Evolutionary conservation across 805 yeast species (phyloP).

Genomic region (Pichia cabralensis): DNA sequence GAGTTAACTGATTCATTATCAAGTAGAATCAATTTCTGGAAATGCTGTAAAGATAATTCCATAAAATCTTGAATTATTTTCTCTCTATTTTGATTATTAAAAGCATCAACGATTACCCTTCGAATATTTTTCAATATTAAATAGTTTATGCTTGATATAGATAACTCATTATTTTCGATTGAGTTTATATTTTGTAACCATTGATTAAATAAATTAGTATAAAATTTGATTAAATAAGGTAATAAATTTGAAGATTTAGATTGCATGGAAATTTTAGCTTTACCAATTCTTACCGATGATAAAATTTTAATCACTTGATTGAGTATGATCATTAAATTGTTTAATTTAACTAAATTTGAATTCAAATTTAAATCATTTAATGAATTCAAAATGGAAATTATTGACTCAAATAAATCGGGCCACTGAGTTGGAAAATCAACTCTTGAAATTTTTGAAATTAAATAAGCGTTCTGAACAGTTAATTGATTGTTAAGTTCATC

Average conservation of each 20-base stretch:
- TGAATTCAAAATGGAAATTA: constrained; percentile 36
- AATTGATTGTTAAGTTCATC: constrained; percentile 68
- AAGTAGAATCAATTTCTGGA: constrained; percentile 43
- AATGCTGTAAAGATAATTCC: constrained; percentile 44
- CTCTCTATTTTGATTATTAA: constrained; percentile 56
- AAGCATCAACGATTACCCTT: constrained; percentile 68
- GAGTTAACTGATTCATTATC: constrained; percentile 41
- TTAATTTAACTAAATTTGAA: constrained; percentile 39
- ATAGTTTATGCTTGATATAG: constrained; percentile 66
- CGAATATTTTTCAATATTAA: constrained; percentile 65
- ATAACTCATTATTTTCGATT: constrained; percentile 31
- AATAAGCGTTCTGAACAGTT: constrained; percentile 75
- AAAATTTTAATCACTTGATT: constrained; percentile 73
- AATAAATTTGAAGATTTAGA: constrained; percentile 55
- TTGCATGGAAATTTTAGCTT: constrained; percentile 70
- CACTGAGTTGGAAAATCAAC: constrained; percentile 82
- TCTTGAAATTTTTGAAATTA: constrained; percentile 68
- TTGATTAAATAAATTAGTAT: constrained; percentile 45
- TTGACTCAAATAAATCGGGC: constrained; percentile 69
- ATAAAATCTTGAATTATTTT: constrained; percentile 52
- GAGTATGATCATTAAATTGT: constrained; percentile 54
- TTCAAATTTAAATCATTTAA: constrained; percentile 19
- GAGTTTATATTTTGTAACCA: constrained; percentile 35
- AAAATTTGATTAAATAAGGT: constrained; percentile 49
- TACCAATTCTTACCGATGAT: constrained; percentile 72